phyloP scores from a whole-genome alignment of 371 early-diverging fungal genomes.

The Blastocladiella emersonii region DNA sequence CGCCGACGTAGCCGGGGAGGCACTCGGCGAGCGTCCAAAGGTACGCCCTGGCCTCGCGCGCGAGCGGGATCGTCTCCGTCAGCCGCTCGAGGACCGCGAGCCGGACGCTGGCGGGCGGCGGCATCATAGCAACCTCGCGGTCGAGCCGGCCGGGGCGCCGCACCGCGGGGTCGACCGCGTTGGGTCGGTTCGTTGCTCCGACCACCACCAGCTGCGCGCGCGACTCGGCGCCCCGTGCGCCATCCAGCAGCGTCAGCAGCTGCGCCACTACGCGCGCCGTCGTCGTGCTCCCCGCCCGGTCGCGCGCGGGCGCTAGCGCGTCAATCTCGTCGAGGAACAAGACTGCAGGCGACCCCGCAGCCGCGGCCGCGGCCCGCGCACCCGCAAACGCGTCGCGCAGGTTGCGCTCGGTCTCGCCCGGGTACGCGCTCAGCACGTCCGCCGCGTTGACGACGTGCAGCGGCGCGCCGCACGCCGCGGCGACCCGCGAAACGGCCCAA shows the following conservation, averaged over 20 bases:
- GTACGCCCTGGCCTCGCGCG: slow-evolving; percentile 24
- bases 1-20: slow-evolving; percentile 95
- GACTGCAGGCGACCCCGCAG: slow-evolving; percentile 44
- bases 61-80: slow-evolving; percentile 8
- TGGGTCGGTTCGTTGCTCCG: slow-evolving; percentile 98
- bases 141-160: slow-evolving; percentile 96
- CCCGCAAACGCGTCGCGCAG: slow-evolving; percentile 69
- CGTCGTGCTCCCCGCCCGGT: slow-evolving; percentile 47
- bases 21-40: slow-evolving; percentile 45
- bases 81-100: slow-evolving; percentile 37
- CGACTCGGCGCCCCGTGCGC: slow-evolving; percentile 34
- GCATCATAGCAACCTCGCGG: slow-evolving; percentile 75
- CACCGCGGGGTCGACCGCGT: slow-evolving; percentile 93
- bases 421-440: slow-evolving; percentile 76
- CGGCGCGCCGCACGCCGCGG: slow-evolving; percentile 41
- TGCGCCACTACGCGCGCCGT: slow-evolving; percentile 92
- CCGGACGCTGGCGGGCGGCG: slow-evolving; percentile 52
- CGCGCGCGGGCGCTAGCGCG: slow-evolving; percentile 80
- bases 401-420: slow-evolving; percentile 89
- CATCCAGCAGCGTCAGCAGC: slow-evolving; percentile 96
- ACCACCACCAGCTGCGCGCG: slow-evolving; percentile 71
- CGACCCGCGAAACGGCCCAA: slow-evolving; percentile 51
- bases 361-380: slow-evolving; percentile 35
- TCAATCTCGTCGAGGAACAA: slow-evolving; percentile 99
- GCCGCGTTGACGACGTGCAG: slow-evolving; percentile 62